Conservation (phyloP, 306 rosid genomes). For the Vigna unguiculata region DNA sequence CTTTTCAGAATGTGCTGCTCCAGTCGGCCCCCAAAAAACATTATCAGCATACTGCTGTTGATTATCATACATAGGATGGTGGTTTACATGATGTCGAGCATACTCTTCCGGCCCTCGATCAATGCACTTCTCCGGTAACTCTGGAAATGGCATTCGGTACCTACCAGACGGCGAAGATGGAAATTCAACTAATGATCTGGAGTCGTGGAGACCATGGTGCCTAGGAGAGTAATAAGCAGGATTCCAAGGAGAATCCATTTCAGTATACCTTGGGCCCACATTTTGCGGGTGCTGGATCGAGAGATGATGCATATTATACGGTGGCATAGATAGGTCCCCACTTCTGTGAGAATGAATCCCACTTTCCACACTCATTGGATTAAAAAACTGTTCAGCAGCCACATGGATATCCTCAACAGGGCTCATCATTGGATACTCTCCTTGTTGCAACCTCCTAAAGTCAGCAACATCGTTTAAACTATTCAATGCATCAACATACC, state of each 20-base stretch:
- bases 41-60: constrained; percentile 84
- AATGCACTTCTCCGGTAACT: constrained; percentile 64
- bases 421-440: constrained; percentile 62
- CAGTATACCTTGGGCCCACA: constrained; percentile 73
- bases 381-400: constrained; percentile 69
- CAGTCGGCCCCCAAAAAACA: constrained; percentile 69
- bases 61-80: constrained; percentile 72
- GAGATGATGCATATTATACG: constrained; percentile 67
- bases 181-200: constrained; percentile 71
- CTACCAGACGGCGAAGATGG: constrained; percentile 90
- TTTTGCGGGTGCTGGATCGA: constrained; percentile 70
- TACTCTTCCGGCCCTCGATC: constrained; percentile 88
- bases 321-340: constrained; percentile 65
- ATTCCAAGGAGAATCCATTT: constrained; percentile 87
- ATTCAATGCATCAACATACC: constrained; percentile 96
- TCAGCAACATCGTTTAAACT: constrained; percentile 78
- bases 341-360: constrained; percentile 81
- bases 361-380: constrained; percentile 64
- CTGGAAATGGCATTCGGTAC: constrained; percentile 68
- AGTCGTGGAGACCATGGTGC: constrained; percentile 73
- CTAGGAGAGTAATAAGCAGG: constrained; percentile 92
- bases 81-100: constrained; percentile 66
- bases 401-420: constrained; percentile 67
- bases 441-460: constrained; percentile 66
- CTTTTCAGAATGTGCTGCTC: constrained; percentile 67